phyloP scores from a whole-genome alignment of 1,284 basidiomycete species.

The Rhodotorula sp. region DNA sequence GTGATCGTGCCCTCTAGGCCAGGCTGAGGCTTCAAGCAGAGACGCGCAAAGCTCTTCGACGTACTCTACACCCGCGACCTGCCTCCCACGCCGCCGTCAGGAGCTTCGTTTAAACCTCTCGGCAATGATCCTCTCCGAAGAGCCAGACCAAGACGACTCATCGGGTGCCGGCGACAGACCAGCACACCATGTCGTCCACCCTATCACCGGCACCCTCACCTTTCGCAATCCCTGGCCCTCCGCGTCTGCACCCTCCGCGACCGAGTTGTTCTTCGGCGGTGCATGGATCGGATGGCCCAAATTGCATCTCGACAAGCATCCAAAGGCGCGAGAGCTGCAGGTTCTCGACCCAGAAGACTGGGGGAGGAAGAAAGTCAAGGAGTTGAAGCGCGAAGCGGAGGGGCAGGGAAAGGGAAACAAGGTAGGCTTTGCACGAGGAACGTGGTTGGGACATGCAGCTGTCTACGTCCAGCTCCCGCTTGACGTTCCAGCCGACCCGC shows the following conservation, averaged over 20 bases:
- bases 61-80: too few species aligned
- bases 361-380: slow-evolving; percentile 18
- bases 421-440: slow-evolving; percentile 29
- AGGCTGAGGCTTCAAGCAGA: too few species aligned
- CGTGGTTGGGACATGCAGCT: slow-evolving; percentile 43
- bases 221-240: slow-evolving; percentile 44
- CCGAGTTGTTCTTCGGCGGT: slow-evolving; percentile 34
- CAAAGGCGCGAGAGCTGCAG: slow-evolving; percentile 30
- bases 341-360: slow-evolving; percentile 31
- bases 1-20: too few species aligned
- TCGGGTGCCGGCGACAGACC: slow-evolving; percentile 9
- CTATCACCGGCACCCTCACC: slow-evolving; percentile 26
- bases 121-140: neutral
- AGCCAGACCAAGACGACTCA: neutral
- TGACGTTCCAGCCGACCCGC: slow-evolving; percentile 8
- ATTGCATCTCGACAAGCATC: slow-evolving; percentile 25
- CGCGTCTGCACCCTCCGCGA: slow-evolving; percentile 29
- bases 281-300: slow-evolving; percentile 34
- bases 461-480: slow-evolving; percentile 35
- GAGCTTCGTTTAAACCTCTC: too few species aligned
- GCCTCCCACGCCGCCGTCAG: too few species aligned
- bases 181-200: slow-evolving; percentile 34
- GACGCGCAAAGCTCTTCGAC: too few species aligned
- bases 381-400: slow-evolving; percentile 4
- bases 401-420: slow-evolving; percentile 25